phyloP scores from a whole-genome alignment of 768 basidiomycete species.

The Roridomyces roridus region DNA sequence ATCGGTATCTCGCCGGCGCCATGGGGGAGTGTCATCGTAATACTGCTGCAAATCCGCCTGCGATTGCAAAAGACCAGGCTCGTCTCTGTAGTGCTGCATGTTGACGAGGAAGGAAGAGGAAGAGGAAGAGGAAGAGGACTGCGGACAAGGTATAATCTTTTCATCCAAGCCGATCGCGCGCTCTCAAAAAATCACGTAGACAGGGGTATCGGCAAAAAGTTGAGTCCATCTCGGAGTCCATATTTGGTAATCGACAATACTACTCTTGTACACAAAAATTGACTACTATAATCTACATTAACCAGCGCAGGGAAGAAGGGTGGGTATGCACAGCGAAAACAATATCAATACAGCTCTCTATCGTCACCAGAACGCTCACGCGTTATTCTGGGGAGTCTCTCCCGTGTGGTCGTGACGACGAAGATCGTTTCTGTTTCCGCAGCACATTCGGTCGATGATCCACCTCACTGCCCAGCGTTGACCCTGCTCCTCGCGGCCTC shows the following conservation, averaged over 20 bases:
- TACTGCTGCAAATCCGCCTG: constrained; percentile 18
- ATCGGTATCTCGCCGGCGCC: constrained; percentile 1
- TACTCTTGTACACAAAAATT: no score
- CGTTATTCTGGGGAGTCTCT: constrained; percentile 11
- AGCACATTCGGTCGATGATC: constrained; percentile 45
- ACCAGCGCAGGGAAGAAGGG: not conserved
- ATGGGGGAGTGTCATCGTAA: not conserved
- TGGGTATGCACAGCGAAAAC: constrained; percentile 13
- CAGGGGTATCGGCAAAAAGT: no score
- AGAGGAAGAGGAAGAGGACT: no score
- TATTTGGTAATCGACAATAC: no score
- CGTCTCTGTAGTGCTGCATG: constrained; percentile 4
- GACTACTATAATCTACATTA: no score
- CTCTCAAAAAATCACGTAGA: no score
- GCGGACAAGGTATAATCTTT: no score
- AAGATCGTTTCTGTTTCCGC: constrained; percentile 57
- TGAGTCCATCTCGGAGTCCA: no score
- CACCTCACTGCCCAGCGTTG: constrained; percentile 9
- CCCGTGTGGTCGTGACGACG: constrained; percentile 42
- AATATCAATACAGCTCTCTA: constrained; percentile 18
- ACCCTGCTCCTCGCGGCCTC: constrained; percentile 34
- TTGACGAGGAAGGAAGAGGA: not conserved
- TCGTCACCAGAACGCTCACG: not conserved
- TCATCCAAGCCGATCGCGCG: no score
- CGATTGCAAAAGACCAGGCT: constrained; percentile 1